Evolutionary conservation across 2,329 filamentous ascomycete species (phyloP).

Genomic region (Beauveria rudraprayagi): DNA sequence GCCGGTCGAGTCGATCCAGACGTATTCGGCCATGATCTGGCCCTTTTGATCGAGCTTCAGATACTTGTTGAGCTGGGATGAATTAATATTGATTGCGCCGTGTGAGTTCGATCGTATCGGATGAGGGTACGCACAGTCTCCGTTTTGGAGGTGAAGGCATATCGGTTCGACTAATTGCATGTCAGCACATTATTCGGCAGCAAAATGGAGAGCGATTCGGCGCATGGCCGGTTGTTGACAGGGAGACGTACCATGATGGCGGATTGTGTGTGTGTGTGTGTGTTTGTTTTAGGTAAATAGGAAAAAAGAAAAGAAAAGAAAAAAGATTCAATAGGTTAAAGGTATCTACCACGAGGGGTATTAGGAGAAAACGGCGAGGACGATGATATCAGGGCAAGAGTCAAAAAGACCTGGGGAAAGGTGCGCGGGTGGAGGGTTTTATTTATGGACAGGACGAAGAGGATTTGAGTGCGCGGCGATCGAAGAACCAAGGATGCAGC

Average conservation of each 20-base stretch:
- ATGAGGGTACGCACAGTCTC: slow-evolving; percentile 25
- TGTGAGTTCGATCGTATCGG: not conserved
- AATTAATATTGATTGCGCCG: slow-evolving; percentile 5
- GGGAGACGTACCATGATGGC: slow-evolving; percentile 5
- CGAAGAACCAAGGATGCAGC: not conserved
- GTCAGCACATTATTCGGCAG: slow-evolving; percentile 12
- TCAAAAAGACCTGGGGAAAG: not conserved
- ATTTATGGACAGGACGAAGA: not conserved
- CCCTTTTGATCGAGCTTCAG: slow-evolving; percentile 85
- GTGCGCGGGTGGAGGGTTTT: slow-evolving; percentile 9
- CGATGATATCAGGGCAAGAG: not conserved
- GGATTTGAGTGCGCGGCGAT: slow-evolving; percentile 1
- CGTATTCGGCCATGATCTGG: slow-evolving; percentile 85
- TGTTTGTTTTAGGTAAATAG: not conserved
- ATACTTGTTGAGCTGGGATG: slow-evolving; percentile 77
- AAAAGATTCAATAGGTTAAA: not conserved
- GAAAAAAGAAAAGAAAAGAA: not conserved
- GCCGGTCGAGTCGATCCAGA: slow-evolving; percentile 85
- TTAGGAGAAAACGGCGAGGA: not conserved
- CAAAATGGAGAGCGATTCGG: no score
- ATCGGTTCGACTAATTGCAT: slow-evolving; percentile 19
- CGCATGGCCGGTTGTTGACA: not conserved
- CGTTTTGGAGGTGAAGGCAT: slow-evolving; percentile 22
- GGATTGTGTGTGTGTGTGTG: slow-evolving; percentile 7
- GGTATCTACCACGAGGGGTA: not conserved